Evolutionary conservation across 352 stramenopile species (phyloP), one percentile per base, ranked within the genome.

Genomic region (Pythium aphanidermatum): DNA sequence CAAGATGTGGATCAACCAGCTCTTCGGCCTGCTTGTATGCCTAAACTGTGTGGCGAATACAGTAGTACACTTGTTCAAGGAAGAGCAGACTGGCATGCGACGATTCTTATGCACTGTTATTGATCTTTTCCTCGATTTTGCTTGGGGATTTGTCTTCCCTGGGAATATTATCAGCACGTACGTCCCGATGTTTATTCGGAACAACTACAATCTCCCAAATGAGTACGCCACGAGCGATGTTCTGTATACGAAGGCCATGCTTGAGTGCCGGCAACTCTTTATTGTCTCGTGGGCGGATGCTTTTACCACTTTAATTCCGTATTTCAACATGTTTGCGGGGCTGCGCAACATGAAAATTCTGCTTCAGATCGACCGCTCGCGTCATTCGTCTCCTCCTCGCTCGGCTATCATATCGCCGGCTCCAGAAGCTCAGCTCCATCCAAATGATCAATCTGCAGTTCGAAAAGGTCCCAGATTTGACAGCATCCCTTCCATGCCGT

Each of bases 201-300:
- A 61, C 35, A 4, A 37, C 3, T 61, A 61, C 44, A 41, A 48
- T 10, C 33, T 65, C 4, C 44, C 54, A 3, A 1, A n/a, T 1
- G 39, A 49, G 21, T 65, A 51, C n/a, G 11, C 26, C 3, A 47
- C 46, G 14, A 65, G 49, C 4, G 59, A 68, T 24, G 61, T 50
- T 1, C 30, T 46, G 3, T 58, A 44, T 20, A 25, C 51, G 19
- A 50, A 55, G 21, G 44, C 47, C 5, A 57, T 55, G 7, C 46
- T 68, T 12, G 55, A 58, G 13, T 61, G 52, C n/a, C 52, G 42
- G 17, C 54, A 68, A 33, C 51, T 68, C 29, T 65, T 68, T n/a
- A 52, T 68, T 13, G 51, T 65, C 33, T 62, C 48, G 2, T 41
- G 28, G 48, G 30, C 36, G 1, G 54, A 65, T 20, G 39, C 45